Conservation (phyloP, 108 stramenopile species). For the Skeletonema tropicum region DNA sequence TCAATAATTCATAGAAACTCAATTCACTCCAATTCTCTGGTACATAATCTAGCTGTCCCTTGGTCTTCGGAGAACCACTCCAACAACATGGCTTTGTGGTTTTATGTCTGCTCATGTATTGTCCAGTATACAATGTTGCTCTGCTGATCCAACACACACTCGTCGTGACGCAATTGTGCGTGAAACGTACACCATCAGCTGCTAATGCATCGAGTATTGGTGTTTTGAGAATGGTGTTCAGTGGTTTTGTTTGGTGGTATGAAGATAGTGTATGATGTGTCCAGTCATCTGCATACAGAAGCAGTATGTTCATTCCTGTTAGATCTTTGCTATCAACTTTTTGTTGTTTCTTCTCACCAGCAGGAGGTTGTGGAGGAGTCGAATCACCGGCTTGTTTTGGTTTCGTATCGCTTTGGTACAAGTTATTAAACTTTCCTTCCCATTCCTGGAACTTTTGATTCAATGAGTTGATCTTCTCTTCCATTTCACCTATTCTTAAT, state of each 20-base stretch:
- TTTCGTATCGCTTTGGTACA: background rate
- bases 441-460: background rate
- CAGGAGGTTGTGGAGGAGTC: background rate
- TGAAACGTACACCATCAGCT: slow-evolving; percentile 71
- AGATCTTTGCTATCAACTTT: slow-evolving; percentile 16
- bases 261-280: slow-evolving; percentile 50
- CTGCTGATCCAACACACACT: slow-evolving; percentile 80
- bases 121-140: slow-evolving; percentile 75
- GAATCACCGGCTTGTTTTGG: background rate
- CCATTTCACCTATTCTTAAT: background rate
- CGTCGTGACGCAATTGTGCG: slow-evolving; percentile 85
- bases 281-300: slow-evolving; percentile 55
- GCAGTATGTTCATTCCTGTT: slow-evolving; percentile 41
- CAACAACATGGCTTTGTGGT: slow-evolving; percentile 45
- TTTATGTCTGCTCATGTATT: slow-evolving; percentile 65
- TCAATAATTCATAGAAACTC: slow-evolving; percentile 40
- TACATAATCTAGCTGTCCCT: slow-evolving; percentile 18
- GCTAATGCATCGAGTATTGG: slow-evolving; percentile 79
- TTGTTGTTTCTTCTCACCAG: background rate
- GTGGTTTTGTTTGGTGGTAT: slow-evolving; percentile 30
- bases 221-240: slow-evolving; percentile 44
- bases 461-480: slow-evolving; percentile 6
- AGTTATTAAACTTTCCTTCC: slow-evolving; percentile 1
- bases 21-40: slow-evolving; percentile 40
- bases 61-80: slow-evolving; percentile 32